Evolutionary conservation across 2,329 filamentous ascomycete species (phyloP).

Genomic region (Fusarium haematococcum): DNA sequence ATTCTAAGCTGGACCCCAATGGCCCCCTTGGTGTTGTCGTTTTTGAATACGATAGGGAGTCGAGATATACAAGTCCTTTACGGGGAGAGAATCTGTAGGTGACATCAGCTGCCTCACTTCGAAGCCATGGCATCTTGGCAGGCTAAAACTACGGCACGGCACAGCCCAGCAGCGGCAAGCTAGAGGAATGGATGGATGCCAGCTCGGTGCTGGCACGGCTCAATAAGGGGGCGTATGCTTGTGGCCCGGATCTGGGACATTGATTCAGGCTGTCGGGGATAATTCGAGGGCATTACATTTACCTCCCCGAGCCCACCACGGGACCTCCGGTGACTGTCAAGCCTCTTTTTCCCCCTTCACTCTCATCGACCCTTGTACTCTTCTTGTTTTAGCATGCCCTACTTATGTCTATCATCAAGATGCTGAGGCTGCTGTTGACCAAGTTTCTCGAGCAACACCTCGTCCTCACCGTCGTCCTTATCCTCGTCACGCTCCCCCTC

Average conservation of each 20-base stretch:
- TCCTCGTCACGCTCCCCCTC: conserved; percentile 33
- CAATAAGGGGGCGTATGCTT: conserved; percentile 16
- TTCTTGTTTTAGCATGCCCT: neutral
- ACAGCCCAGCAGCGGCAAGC: conserved; percentile 8
- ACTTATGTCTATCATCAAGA: conserved; percentile 7
- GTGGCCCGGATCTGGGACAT: conserved; percentile 42
- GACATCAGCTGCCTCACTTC: conserved; percentile 10
- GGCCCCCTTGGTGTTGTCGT: conserved; percentile 2
- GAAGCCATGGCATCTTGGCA: conserved; percentile 14
- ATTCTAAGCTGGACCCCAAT: conserved; percentile 25
- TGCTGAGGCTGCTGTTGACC: conserved; percentile 30
- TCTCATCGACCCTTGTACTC: conserved; percentile 1
- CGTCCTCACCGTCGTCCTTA: conserved; percentile 27
- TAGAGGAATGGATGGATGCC: neutral
- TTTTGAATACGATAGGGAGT: conserved; percentile 21
- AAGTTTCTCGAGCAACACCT: conserved; percentile 34
- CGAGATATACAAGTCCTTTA: neutral
- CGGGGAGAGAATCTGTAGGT: neutral
- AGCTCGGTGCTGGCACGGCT: neutral
- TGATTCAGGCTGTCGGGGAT: conserved; percentile 43
- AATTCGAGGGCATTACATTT: conserved; percentile 39
- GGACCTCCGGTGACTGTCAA: conserved; percentile 15
- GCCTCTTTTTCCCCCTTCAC: conserved; percentile 6
- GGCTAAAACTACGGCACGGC: conserved; percentile 17
- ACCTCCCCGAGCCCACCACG: conserved; percentile 28